These are phyloP conservation scores for Sutorius eximius DNA, from an alignment of 1,284 basidiomycete genomes.

Conservation along the genomic window DNA sequence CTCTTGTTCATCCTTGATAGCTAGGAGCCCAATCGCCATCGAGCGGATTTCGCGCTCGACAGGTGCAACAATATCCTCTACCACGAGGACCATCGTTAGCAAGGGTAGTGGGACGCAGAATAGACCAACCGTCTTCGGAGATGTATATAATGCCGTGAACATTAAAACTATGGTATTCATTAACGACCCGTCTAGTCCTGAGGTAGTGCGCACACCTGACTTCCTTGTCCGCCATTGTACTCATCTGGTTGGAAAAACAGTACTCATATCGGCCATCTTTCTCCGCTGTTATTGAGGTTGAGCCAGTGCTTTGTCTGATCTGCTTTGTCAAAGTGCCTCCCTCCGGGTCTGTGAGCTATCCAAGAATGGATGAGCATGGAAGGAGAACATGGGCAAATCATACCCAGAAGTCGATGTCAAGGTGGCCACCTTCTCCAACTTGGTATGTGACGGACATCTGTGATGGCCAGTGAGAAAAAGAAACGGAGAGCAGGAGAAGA, in stretches of 20 bases:
- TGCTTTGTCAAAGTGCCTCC: slow-evolving; percentile 73
- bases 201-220: slow-evolving; percentile 65
- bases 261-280: slow-evolving; percentile 90
- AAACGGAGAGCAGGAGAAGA: neutral
- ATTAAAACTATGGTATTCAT: slow-evolving; percentile 75
- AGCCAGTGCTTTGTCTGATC: slow-evolving; percentile 87
- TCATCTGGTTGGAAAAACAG: slow-evolving; percentile 99
- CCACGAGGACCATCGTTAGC: slow-evolving; percentile 15
- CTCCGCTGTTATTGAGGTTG: slow-evolving; percentile 83
- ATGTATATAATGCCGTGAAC: slow-evolving; percentile 97
- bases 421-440: slow-evolving; percentile 93
- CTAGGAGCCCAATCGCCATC: slow-evolving; percentile 80
- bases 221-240: slow-evolving; percentile 90
- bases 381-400: slow-evolving; percentile 14
- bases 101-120: slow-evolving; percentile 8
- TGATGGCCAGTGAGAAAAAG: slow-evolving; percentile 4
- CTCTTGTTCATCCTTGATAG: slow-evolving; percentile 98
- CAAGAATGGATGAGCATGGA: neutral
- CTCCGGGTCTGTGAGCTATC: slow-evolving; percentile 78
- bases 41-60: slow-evolving; percentile 95
- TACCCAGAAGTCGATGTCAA: slow-evolving; percentile 97
- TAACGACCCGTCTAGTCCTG: neutral
- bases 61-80: slow-evolving; percentile 79
- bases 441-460: slow-evolving; percentile 99
- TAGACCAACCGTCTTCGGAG: slow-evolving; percentile 71